Conservation (phyloP, 495 filamentous ascomycete genomes). For the Penicillium coprophilum region DNA sequence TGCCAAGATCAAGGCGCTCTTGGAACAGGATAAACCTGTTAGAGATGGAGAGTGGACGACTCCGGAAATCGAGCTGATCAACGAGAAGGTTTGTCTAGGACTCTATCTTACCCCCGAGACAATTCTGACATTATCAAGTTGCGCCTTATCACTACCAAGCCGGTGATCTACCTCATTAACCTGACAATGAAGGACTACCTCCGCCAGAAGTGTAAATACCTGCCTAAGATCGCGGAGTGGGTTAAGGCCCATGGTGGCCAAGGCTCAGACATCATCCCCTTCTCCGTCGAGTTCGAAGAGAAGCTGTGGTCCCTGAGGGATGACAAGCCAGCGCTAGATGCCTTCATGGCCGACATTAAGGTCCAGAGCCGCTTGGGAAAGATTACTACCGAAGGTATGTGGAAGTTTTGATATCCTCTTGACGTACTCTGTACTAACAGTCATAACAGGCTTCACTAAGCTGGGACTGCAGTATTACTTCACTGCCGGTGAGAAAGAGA, state of each 20-base stretch:
- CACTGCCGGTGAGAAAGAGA: constrained; percentile 2
- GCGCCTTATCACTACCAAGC: not conserved
- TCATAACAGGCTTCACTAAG: not conserved
- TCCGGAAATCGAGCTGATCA: constrained; percentile 3
- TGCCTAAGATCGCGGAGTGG: constrained; percentile 2
- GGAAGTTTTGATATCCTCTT: not conserved
- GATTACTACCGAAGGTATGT: not conserved
- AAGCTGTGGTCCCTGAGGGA: not conserved
- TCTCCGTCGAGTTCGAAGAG: constrained; percentile 4
- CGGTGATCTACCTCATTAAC: constrained; percentile 2
- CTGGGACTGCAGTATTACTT: not conserved
- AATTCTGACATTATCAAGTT: not conserved
- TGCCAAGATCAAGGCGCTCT: not conserved
- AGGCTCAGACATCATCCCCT: not conserved
- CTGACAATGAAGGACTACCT: not conserved
- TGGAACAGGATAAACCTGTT: constrained; percentile 2
- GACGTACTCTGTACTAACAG: not conserved
- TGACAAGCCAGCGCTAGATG: not conserved
- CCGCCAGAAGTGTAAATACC: constrained; percentile 1
- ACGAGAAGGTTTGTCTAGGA: constrained; percentile 2
- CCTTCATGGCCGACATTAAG: not conserved
- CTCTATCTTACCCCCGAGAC: not conserved
- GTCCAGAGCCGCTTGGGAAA: not conserved
- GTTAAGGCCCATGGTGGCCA: not conserved
- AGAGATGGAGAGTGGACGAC: constrained; percentile 1